Evolutionary conservation across 257 asterid genomes (phyloP).

Genomic region (Solanum pinnatisectum): DNA sequence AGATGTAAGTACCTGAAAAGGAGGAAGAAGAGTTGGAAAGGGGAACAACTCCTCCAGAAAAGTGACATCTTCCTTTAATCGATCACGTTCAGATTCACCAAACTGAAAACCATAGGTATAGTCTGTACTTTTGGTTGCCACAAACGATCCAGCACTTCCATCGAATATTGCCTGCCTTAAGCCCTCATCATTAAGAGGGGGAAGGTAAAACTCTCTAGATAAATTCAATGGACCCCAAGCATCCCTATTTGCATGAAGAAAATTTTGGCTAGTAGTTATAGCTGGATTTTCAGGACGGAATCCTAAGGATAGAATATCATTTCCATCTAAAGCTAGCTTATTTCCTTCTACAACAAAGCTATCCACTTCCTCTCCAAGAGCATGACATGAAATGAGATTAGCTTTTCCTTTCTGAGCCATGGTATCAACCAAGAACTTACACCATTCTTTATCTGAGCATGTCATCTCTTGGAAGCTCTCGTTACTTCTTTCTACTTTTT

Average conservation of each 20-base stretch:
- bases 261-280: slow-evolving; percentile 51
- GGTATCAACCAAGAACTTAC: slow-evolving; percentile 52
- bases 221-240: slow-evolving; percentile 69
- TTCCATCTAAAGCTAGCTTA: slow-evolving; percentile 8
- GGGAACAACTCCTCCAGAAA: slow-evolving; percentile 72
- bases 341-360: slow-evolving; percentile 12
- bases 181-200: slow-evolving; percentile 75
- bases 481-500: slow-evolving; percentile 15
- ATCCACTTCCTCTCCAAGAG: slow-evolving; percentile 18
- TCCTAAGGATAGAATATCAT: slow-evolving; percentile 18
- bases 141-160: slow-evolving; percentile 21
- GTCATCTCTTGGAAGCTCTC: slow-evolving; percentile 13
- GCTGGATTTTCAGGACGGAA: slow-evolving; percentile 73
- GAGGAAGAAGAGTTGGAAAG: slow-evolving; percentile 89
- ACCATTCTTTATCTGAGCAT: slow-evolving; percentile 50
- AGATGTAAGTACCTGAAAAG: slow-evolving; percentile 44
- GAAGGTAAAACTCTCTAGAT: slow-evolving; percentile 61
- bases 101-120: slow-evolving; percentile 56
- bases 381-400: slow-evolving; percentile 5
- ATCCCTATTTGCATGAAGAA: slow-evolving; percentile 43
- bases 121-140: slow-evolving; percentile 40
- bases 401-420: slow-evolving; percentile 31
- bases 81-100: slow-evolving; percentile 44
- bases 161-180: slow-evolving; percentile 62
- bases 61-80: slow-evolving; percentile 51